Conservation (phyloP, 768 basidiomycete genomes). For the Clitopilus hobsonii region DNA sequence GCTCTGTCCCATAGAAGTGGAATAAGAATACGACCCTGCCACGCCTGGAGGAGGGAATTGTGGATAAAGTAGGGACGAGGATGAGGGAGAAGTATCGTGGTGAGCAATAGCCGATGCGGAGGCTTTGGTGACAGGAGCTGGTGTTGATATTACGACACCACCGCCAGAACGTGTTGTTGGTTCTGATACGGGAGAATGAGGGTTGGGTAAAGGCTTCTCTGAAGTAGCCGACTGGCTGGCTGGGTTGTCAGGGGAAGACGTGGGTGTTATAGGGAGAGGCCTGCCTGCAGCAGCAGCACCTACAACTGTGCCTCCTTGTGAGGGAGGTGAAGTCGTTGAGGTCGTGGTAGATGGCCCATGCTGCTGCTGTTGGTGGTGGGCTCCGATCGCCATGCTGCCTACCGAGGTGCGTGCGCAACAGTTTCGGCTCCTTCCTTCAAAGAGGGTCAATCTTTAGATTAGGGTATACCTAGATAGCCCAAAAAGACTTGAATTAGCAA, state of each 20-base stretch:
- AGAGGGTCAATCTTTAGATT: background rate
- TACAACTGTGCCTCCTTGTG: background rate
- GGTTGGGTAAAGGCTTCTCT: background rate
- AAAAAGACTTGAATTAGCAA: background rate
- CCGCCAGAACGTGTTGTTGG: background rate
- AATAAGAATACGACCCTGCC: background rate
- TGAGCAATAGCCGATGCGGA: background rate
- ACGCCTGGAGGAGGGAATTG: background rate
- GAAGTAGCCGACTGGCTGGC: background rate
- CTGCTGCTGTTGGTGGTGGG: background rate
- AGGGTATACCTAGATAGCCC: background rate
- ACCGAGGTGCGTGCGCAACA: background rate
- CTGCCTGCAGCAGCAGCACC: background rate
- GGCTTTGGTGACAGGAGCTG: background rate
- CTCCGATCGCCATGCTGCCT: background rate
- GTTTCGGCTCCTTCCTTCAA: background rate
- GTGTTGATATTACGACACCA: constrained; percentile 1
- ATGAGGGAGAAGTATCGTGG: background rate
- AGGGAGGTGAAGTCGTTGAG: background rate
- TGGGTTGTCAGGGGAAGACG: background rate
- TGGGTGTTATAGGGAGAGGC: background rate
- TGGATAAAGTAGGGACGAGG: background rate
- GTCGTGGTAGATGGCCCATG: background rate
- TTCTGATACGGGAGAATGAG: background rate
- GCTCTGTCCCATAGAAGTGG: background rate